Evolutionary conservation across 306 rosid genomes (phyloP).

Genomic region (Lagenaria siceraria): DNA sequence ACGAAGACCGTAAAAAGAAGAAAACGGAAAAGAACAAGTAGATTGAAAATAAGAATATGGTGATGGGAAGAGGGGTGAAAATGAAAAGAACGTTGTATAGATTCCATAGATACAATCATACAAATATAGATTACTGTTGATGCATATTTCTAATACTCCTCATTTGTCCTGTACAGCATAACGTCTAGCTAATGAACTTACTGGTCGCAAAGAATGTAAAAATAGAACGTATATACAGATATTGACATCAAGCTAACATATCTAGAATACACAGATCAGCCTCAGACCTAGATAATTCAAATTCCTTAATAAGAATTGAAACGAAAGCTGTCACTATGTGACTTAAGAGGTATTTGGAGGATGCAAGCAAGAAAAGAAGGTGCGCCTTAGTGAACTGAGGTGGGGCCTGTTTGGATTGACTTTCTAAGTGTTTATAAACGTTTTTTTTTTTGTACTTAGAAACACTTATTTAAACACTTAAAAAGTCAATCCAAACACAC

Average conservation of each 20-base stretch:
- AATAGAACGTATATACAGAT: not conserved
- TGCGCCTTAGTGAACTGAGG: not conserved
- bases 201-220: no score
- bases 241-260: not conserved
- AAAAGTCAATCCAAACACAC: no score
- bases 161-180: no score
- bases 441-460: no score
- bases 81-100: not conserved
- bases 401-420: no score
- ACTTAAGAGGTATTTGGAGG: not conserved
- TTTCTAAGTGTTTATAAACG: no score
- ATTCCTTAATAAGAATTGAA: not conserved
- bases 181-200: no score
- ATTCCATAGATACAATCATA: no score
- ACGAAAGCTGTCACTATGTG: not conserved
- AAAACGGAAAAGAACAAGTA: not conserved
- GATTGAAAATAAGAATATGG: not conserved
- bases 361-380: not conserved
- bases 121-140: no score
- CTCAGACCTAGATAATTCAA: not conserved
- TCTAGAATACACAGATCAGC: not conserved
- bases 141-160: no score
- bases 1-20: not conserved
- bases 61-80: not conserved
- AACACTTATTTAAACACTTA: no score